Conservation (phyloP, 176 grass and related monocot species). For the Avena atlantica region DNA sequence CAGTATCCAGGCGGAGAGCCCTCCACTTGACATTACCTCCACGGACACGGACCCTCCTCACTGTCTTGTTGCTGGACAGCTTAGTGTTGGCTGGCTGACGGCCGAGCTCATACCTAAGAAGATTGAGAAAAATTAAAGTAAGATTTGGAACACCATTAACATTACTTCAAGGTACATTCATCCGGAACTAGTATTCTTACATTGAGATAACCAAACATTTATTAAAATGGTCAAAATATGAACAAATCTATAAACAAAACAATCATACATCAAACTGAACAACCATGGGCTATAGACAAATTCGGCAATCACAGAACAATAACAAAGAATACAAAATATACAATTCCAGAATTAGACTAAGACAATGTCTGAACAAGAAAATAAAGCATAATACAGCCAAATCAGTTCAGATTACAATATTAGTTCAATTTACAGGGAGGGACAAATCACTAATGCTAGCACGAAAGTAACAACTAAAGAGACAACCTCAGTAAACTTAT, state of each 20-base stretch:
- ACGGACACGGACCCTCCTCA: conserved; percentile 51
- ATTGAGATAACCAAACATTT: too few relatives aligned
- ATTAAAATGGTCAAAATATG: not conserved
- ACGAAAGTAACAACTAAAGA: not conserved
- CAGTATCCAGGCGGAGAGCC: conserved; percentile 49
- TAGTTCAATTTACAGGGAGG: not conserved
- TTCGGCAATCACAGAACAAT: not conserved
- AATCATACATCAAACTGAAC: not conserved
- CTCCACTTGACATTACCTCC: conserved; percentile 57
- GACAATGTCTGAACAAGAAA: not conserved
- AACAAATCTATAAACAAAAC: not conserved
- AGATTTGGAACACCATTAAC: not conserved
- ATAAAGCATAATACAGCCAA: not conserved
- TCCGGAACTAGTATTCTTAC: not conserved
- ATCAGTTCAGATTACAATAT: not conserved
- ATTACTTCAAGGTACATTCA: not conserved
- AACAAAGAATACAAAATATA: not conserved
- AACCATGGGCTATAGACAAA: not conserved
- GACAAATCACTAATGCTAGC: not conserved
- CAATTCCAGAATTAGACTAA: not conserved
- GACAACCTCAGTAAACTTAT: not conserved
- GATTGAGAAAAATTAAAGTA: not conserved
- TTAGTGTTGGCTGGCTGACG: conserved; percentile 52
- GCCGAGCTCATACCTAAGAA: conserved; percentile 52
- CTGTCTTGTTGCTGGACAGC: conserved; percentile 54